Percentiles rank a stretch among this genome's conserved stretches.
These are phyloP conservation scores for Tolypocladium ophioglossoides DNA, from an alignment of 2,329 filamentous ascomycete species.

Conservation along the genomic window DNA sequence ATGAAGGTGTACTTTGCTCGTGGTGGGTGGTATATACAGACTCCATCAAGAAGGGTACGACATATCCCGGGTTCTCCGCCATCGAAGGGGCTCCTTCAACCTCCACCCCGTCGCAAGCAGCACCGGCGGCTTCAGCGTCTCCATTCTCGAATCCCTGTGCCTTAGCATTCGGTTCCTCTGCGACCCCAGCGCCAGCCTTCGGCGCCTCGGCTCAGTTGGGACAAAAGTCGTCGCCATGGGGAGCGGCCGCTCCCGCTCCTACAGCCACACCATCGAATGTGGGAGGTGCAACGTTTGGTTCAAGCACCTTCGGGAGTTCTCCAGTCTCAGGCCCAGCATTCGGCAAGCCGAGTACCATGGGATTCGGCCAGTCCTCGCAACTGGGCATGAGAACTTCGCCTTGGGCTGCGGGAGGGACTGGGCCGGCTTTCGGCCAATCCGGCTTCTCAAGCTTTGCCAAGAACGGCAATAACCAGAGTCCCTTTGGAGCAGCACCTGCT, in stretches of 20 bases:
- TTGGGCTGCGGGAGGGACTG: slow-evolving; percentile 31
- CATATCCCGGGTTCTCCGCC: slow-evolving; percentile 59
- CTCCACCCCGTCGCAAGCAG: slow-evolving; percentile 16
- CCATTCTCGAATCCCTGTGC: slow-evolving; percentile 17
- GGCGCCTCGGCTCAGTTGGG: slow-evolving; percentile 38
- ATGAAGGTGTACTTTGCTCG: slow-evolving; percentile 71
- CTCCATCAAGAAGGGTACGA: slow-evolving; percentile 62
- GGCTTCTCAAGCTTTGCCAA: slow-evolving; percentile 33
- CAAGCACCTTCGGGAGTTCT: slow-evolving; percentile 30
- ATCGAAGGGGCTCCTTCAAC: slow-evolving; percentile 25
- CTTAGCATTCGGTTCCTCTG: slow-evolving; percentile 30
- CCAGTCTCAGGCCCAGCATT: slow-evolving; percentile 33
- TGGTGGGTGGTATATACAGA: slow-evolving; percentile 95
- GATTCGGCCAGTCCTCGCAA: slow-evolving; percentile 42
- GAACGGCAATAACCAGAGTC: slow-evolving; percentile 19
- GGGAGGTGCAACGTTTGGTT: slow-evolving; percentile 31
- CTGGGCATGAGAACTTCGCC: slow-evolving; percentile 40
- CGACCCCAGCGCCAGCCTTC: slow-evolving; percentile 30
- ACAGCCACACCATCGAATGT: slow-evolving; percentile 18
- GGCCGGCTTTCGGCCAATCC: slow-evolving; percentile 44
- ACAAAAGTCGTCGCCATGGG: slow-evolving; percentile 42
- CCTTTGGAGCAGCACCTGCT: slow-evolving; percentile 23
- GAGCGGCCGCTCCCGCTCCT: slow-evolving; percentile 18
- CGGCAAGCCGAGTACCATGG: slow-evolving; percentile 34
- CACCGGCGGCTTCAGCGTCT: slow-evolving; percentile 19